Percentiles rank a stretch among this genome's conserved stretches.
Evolutionary conservation across 345 rosid genomes (phyloP).

Genomic region (Firmiana major): DNA sequence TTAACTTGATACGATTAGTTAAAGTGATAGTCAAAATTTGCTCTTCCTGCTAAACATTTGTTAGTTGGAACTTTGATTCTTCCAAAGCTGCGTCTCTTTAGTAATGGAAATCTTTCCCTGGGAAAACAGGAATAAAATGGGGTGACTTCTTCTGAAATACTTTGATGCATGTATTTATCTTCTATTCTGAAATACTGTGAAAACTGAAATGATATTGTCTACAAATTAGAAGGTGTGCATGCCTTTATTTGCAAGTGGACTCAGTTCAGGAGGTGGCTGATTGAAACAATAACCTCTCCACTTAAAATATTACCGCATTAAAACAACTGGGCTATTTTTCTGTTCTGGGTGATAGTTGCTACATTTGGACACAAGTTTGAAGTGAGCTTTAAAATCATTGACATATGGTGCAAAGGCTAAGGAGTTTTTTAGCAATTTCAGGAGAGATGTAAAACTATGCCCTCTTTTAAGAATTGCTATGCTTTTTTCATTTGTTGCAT

Average conservation of each 20-base stretch:
- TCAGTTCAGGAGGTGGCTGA: not conserved
- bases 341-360: not conserved
- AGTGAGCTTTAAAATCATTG: not conserved
- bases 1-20: not conserved
- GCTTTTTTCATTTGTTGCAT: not conserved
- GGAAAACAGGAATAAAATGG: not conserved
- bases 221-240: not conserved
- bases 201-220: not conserved
- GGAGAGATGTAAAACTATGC: not conserved
- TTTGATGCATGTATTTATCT: not conserved
- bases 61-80: not conserved
- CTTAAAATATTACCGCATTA: not conserved
- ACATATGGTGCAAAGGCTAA: not conserved
- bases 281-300: not conserved
- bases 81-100: not conserved
- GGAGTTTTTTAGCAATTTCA: not conserved
- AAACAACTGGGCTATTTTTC: not conserved
- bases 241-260: not conserved
- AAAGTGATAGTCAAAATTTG: not conserved
- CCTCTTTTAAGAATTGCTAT: not conserved
- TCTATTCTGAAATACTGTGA: not conserved
- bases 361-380: not conserved
- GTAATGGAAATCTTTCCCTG: not conserved
- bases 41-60: not conserved
- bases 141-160: not conserved